These are phyloP conservation scores for Physcomitrellopsis africana DNA, from an alignment of 225 moss, liverwort and hornwort genomes.

Conservation along the genomic window DNA sequence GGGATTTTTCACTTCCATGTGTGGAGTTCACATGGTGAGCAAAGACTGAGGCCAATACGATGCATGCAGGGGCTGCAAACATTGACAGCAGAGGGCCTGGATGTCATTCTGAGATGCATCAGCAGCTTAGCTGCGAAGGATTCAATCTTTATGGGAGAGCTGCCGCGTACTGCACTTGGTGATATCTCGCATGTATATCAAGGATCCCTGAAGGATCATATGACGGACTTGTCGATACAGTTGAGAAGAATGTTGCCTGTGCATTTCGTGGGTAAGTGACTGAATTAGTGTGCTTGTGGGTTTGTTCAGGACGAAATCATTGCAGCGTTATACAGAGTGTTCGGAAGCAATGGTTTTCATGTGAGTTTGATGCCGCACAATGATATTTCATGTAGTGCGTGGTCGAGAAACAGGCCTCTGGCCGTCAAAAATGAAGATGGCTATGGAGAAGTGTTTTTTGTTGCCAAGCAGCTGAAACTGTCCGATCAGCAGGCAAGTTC, in stretches of 20 bases:
- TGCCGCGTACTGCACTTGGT: constrained; percentile 46
- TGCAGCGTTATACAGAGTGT: constrained; percentile 44
- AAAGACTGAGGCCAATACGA: neutral
- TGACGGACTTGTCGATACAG: neutral
- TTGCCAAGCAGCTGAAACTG: constrained; percentile 73
- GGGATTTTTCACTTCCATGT: neutral
- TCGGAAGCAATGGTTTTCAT: constrained; percentile 61
- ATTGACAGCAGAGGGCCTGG: constrained; percentile 52
- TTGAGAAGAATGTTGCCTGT: constrained; percentile 6
- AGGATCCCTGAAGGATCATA: neutral
- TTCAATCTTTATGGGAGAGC: constrained; percentile 63
- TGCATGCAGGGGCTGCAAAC: constrained; percentile 54
- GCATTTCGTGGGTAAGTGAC: neutral
- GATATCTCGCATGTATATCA: constrained; percentile 56
- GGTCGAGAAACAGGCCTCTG: constrained; percentile 28
- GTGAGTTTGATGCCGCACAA: constrained; percentile 37
- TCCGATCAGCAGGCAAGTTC: constrained; percentile 82
- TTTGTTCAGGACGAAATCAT: constrained; percentile 50
- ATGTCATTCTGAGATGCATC: constrained; percentile 61
- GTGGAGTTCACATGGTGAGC: neutral
- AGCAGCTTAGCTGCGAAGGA: constrained; percentile 74
- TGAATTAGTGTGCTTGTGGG: constrained; percentile 15
- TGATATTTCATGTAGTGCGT: constrained; percentile 35
- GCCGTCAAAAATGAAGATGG: neutral
- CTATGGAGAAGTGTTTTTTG: constrained; percentile 47